phyloP scores from a whole-genome alignment of 176 grass and related monocot genomes.

The Tuctoria greenei region DNA sequence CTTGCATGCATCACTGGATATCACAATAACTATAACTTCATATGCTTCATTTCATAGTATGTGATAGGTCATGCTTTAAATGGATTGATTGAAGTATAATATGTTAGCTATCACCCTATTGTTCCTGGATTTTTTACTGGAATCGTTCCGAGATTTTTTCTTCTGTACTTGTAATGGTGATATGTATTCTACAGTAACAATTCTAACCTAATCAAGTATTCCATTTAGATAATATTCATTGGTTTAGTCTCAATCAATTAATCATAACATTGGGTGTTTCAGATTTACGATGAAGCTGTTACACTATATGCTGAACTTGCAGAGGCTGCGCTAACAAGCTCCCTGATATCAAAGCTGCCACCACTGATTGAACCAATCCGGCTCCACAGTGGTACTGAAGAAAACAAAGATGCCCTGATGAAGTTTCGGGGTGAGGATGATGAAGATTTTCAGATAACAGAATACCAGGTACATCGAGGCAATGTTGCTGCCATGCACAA shows the following conservation, averaged over 20 bases:
- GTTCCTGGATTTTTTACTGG: too few species aligned
- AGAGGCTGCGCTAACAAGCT: slow-evolving; percentile 84
- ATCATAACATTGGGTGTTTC: slow-evolving; percentile 9
- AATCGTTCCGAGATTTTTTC: too few species aligned
- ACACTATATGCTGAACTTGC: slow-evolving; percentile 88
- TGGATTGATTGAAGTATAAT: slow-evolving; percentile 3
- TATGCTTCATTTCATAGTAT: neutral
- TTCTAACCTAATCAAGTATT: slow-evolving; percentile 2
- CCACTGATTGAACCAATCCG: slow-evolving; percentile 77
- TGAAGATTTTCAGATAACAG: slow-evolving; percentile 94
- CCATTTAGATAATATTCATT: slow-evolving; percentile 2
- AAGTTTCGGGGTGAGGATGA: slow-evolving; percentile 91
- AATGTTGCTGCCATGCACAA: slow-evolving; percentile 76
- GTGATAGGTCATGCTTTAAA: neutral
- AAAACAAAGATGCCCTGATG: slow-evolving; percentile 86
- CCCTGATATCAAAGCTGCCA: slow-evolving; percentile 87
- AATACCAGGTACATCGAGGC: slow-evolving; percentile 89
- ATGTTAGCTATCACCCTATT: neutral
- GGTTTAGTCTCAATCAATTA: neutral
- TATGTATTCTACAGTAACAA: slow-evolving; percentile 1
- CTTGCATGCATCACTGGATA: neutral
- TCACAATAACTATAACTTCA: neutral
- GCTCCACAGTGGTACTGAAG: slow-evolving; percentile 90
- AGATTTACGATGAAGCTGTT: slow-evolving; percentile 96
- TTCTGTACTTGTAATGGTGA: neutral